phyloP scores from a whole-genome alignment of 2,329 filamentous ascomycete species.

The Grosmannia huntii region DNA sequence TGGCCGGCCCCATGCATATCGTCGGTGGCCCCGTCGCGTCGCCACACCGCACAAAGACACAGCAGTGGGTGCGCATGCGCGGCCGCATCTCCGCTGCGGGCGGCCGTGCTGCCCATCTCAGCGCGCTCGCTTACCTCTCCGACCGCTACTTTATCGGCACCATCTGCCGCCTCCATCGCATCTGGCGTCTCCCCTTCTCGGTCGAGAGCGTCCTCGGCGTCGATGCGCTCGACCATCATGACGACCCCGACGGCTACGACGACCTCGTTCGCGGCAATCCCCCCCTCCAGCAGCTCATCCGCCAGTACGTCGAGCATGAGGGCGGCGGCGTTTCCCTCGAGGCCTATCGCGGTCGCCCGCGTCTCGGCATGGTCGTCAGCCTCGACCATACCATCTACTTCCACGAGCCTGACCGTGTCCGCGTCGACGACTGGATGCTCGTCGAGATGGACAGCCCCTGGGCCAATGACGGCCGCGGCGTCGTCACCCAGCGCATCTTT shows the following conservation, averaged over 20 bases:
- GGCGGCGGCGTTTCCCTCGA: conserved; percentile 29
- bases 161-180: conserved; percentile 63
- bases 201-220: conserved; percentile 34
- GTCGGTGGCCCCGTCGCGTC: conserved; percentile 29
- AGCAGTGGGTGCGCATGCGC: conserved; percentile 62
- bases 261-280: conserved; percentile 28
- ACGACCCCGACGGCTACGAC: conserved; percentile 10
- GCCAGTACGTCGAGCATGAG: conserved; percentile 26
- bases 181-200: conserved; percentile 53
- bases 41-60: conserved; percentile 54
- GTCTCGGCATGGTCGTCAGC: conserved; percentile 75
- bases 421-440: conserved; percentile 65
- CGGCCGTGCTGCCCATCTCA: conserved; percentile 69
- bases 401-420: conserved; percentile 44
- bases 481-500: conserved; percentile 66
- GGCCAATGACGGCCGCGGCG: conserved; percentile 63
- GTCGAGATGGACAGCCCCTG: conserved; percentile 70
- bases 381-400: conserved; percentile 65
- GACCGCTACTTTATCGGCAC: conserved; percentile 93
- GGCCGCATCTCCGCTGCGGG: conserved; percentile 60
- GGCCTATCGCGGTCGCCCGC: conserved; percentile 33
- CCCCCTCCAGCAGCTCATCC: conserved; percentile 26
- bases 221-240: conserved; percentile 23
- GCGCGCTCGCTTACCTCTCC: conserved; percentile 82
- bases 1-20: conserved; percentile 30